Base-by-base conservation (phyloP, 805 yeast genomes). In the Ogataea kodamae region DNA sequence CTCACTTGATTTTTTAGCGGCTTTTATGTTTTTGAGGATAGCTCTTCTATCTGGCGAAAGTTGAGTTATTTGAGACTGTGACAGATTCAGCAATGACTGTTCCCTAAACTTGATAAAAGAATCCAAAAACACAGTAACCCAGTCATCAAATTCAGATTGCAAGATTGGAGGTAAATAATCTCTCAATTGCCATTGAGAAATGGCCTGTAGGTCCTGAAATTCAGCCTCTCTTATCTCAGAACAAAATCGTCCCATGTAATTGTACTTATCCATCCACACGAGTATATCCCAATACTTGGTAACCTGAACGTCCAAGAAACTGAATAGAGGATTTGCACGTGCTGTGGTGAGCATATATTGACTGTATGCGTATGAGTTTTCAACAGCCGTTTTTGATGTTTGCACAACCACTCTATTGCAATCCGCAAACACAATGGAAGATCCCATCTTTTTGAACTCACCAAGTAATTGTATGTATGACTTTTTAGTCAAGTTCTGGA, bases 251-350 rank as follows among this genome's bases (percentile, higher is more conserved):
- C 98, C 99, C 25, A 94, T 83, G 57, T 70, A 88, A 52, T 92
- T 92, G 49, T 74, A 76, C 47, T 81, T 79, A 55, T 92, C 96
- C 95, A 90, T 84, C 97, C 97, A 94, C 2, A 92, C 63, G 43
- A 92, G 63, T n/a, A 81, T 52, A 55, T 92, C 97, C 98, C 98
- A 92, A 53, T 85, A 88, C 49, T 76, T 78, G 9, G 67, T 70
- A 25, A 90, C 80, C 13, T 65, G 62, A 44, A 92, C 60, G 46
- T 89, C 97, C 46, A 92, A 62, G 55, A 78, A 88, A 46, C 81
- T 77, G 63, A 92, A 92, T 45, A 88, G 59, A 0, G 95, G 90
- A 47, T 79, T 83, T 0, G 87, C 68, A 49, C 96, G 68, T 3
- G 86, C 76, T 2, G 94, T 78, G 45, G 82, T 81, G 17, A 84